Percentiles rank a stretch among this genome's conserved stretches.
These are phyloP conservation scores for Salvia hispanica DNA, from an alignment of 257 asterid genomes.

Conservation along the genomic window DNA sequence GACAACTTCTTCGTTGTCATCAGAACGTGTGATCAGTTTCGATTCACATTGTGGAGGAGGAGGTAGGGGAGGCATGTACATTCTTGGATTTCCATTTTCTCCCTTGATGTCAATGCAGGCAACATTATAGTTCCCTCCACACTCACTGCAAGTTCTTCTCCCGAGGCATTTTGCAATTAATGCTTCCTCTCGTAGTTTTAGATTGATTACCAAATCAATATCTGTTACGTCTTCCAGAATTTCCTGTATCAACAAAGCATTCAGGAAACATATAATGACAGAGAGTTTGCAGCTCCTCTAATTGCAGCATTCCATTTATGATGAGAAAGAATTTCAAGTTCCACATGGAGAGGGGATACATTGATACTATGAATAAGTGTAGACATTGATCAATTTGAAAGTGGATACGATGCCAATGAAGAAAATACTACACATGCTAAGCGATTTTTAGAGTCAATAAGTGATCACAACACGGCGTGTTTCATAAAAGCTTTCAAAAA, in stretches of 20 bases:
- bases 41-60: slow-evolving; percentile 90
- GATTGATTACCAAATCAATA: slow-evolving; percentile 86
- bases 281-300: neutral
- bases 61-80: slow-evolving; percentile 96
- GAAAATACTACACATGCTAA: neutral
- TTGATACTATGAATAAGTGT: neutral
- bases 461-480: neutral
- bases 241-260: slow-evolving; percentile 54
- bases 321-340: neutral
- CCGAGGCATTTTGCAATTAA: slow-evolving; percentile 93
- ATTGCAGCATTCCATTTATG: neutral
- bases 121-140: slow-evolving; percentile 84
- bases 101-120: slow-evolving; percentile 82
- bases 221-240: slow-evolving; percentile 82
- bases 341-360: neutral
- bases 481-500: slow-evolving; percentile 15
- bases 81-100: slow-evolving; percentile 60
- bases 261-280: slow-evolving; percentile 14
- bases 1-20: slow-evolving; percentile 85
- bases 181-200: slow-evolving; percentile 87
- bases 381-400: neutral
- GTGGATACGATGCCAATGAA: neutral
- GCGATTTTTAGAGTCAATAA: neutral
- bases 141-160: slow-evolving; percentile 88
- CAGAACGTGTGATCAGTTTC: slow-evolving; percentile 74